These are phyloP conservation scores for Phytophthora pini DNA, from an alignment of 352 stramenopile species.

Conservation along the genomic window DNA sequence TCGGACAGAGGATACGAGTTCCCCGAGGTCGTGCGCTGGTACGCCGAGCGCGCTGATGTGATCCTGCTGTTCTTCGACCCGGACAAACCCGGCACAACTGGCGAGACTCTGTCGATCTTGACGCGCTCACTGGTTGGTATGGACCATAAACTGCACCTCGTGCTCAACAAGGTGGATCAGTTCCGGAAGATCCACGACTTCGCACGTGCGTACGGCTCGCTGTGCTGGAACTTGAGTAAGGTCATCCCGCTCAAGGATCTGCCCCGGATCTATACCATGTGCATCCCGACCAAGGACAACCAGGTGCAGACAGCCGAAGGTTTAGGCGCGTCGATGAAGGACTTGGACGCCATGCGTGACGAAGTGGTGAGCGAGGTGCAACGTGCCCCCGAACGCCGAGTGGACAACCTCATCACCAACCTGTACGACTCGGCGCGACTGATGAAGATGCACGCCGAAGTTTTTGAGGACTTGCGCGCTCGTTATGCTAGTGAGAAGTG, in stretches of 20 bases:
- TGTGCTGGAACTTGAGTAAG: conserved; percentile 99
- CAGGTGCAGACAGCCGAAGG: conserved; percentile 56
- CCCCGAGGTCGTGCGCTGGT: conserved; percentile 97
- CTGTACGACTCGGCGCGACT: conserved; percentile 93
- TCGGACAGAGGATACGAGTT: conserved; percentile 98
- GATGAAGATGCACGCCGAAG: conserved; percentile 95
- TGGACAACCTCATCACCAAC: conserved; percentile 99
- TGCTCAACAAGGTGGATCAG: conserved; percentile 99
- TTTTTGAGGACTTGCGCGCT: conserved; percentile 85
- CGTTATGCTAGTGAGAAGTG: conserved; percentile 84
- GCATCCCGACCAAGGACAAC: conserved; percentile 90
- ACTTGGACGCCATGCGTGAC: conserved; percentile 96
- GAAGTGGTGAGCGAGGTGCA: conserved; percentile 98
- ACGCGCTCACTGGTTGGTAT: conserved; percentile 97
- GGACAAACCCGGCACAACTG: conserved; percentile 99
- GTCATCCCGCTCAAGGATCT: conserved; percentile 99
- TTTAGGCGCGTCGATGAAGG: conserved; percentile 85
- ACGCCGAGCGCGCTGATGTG: conserved; percentile 98
- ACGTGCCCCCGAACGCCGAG: conserved; percentile 96
- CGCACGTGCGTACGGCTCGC: conserved; percentile 97
- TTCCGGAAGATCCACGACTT: conserved; percentile 99
- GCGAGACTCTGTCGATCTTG: conserved; percentile 98
- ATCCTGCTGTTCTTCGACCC: conserved; percentile 99
- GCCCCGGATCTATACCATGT: conserved; percentile 99
- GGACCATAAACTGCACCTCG: conserved; percentile 99